Percentiles rank a stretch among this genome's conserved stretches.
These are phyloP conservation scores for Globisporangium takayamanum DNA, from an alignment of 352 stramenopile species.

Conservation along the genomic window DNA sequence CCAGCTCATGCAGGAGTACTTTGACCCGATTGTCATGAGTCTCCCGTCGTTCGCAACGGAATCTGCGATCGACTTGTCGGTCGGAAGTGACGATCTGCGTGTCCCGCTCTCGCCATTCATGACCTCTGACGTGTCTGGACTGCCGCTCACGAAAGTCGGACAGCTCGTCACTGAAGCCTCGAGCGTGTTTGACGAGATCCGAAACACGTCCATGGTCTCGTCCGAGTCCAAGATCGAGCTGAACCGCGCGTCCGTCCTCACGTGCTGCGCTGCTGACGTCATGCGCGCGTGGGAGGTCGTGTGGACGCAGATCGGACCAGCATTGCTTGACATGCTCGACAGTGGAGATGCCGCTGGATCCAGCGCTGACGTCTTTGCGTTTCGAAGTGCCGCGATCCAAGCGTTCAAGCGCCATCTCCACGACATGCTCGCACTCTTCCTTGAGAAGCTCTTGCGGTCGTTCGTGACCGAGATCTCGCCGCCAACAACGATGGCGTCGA, in stretches of 20 bases:
- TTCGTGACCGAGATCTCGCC: slow-evolving; percentile 36
- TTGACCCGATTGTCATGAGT: slow-evolving; percentile 35
- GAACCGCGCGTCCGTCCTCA: slow-evolving; percentile 39
- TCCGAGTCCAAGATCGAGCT: slow-evolving; percentile 68
- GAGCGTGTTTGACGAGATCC: slow-evolving; percentile 45
- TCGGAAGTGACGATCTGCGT: slow-evolving; percentile 1
- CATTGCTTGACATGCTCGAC: slow-evolving; percentile 45
- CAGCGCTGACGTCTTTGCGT: slow-evolving; percentile 1
- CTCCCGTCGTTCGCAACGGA: slow-evolving; percentile 30
- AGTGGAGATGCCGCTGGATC: slow-evolving; percentile 2
- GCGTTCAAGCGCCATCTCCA: slow-evolving; percentile 39
- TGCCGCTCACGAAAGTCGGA: slow-evolving; percentile 28
- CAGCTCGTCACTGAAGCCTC: slow-evolving; percentile 42
- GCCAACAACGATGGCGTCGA: slow-evolving; percentile 26
- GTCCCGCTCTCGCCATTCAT: slow-evolving; percentile 2
- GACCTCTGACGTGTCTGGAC: slow-evolving; percentile 1
- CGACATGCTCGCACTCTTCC: slow-evolving; percentile 42
- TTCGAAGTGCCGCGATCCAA: slow-evolving; percentile 23
- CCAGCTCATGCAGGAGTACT: slow-evolving; percentile 56
- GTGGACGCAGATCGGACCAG: slow-evolving; percentile 41
- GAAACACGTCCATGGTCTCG: slow-evolving; percentile 59
- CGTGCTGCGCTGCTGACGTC: slow-evolving; percentile 35
- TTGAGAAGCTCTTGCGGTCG: slow-evolving; percentile 36
- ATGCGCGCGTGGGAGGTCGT: slow-evolving; percentile 41
- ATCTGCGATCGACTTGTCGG: slow-evolving; percentile 12